phyloP scores from a whole-genome alignment of 176 grass and related monocot species.

The Poa pratensis region DNA sequence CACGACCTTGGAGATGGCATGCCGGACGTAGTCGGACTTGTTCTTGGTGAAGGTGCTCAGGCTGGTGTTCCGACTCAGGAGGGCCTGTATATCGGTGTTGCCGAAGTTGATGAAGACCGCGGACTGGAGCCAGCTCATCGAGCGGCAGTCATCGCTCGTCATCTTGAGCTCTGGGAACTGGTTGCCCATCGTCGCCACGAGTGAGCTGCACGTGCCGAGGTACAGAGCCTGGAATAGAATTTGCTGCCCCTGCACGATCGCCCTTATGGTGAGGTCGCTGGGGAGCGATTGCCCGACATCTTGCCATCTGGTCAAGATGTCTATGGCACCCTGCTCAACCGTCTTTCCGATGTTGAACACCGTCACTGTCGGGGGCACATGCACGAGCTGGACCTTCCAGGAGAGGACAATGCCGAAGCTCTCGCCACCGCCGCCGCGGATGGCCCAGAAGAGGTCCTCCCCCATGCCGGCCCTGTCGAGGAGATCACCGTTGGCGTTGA shows the following conservation, averaged over 20 bases:
- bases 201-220: slow-evolving; percentile 39
- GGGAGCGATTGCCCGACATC: slow-evolving; percentile 32
- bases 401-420: slow-evolving; percentile 62
- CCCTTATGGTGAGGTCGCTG: slow-evolving; percentile 41
- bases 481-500: slow-evolving; percentile 49
- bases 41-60: slow-evolving; percentile 43
- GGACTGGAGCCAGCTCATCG: slow-evolving; percentile 58
- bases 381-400: slow-evolving; percentile 53
- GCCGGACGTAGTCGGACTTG: slow-evolving; percentile 60
- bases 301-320: slow-evolving; percentile 55
- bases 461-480: slow-evolving; percentile 59
- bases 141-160: slow-evolving; percentile 43
- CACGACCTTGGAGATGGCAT: background rate
- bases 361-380: slow-evolving; percentile 35
- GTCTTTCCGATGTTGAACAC: slow-evolving; percentile 36
- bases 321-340: slow-evolving; percentile 42
- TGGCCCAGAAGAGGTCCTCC: slow-evolving; percentile 57
- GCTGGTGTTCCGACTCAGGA: slow-evolving; percentile 30
- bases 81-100: background rate
- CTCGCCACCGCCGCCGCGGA: slow-evolving; percentile 56
- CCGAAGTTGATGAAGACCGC: background rate
- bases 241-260: slow-evolving; percentile 12
- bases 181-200: background rate
- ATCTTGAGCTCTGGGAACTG: slow-evolving; percentile 44
- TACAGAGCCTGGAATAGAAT: slow-evolving; percentile 42